Percentiles rank a stretch among this genome's conserved stretches.
Conservation (phyloP, 805 yeast genomes). For the Hermanozyma aechmeae region DNA sequence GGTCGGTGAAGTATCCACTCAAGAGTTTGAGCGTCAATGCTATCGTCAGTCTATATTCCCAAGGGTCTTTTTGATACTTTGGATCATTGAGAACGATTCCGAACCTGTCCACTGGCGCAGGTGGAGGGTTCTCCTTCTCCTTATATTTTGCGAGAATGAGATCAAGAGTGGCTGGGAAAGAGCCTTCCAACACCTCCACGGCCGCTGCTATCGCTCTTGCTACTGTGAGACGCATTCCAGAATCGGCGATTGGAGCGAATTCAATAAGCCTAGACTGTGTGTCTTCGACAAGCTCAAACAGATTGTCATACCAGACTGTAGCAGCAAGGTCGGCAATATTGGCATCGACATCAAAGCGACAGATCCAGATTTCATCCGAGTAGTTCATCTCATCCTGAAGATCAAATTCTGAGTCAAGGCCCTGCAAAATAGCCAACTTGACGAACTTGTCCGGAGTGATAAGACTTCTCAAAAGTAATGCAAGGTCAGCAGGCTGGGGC, state of each 20-base stretch:
- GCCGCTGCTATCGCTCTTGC: conserved; percentile 66
- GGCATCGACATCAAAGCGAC: conserved; percentile 64
- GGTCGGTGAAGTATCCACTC: conserved; percentile 36
- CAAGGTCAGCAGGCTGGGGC: conserved; percentile 47
- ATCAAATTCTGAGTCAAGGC: conserved; percentile 75
- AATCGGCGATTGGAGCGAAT: conserved; percentile 45
- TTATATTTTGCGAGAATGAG: conserved; percentile 47
- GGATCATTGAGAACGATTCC: conserved; percentile 66
- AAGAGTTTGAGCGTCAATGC: conserved; percentile 58
- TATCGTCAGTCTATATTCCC: conserved; percentile 81
- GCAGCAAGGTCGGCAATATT: conserved; percentile 55
- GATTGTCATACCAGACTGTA: conserved; percentile 81
- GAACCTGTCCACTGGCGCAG: conserved; percentile 67
- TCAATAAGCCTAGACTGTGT: conserved; percentile 39
- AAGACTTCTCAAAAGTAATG: conserved; percentile 44
- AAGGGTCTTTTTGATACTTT: conserved; percentile 56
- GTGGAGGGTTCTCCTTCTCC: conserved; percentile 60
- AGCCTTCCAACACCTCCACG: conserved; percentile 19
- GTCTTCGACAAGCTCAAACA: conserved; percentile 35
- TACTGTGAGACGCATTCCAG: conserved; percentile 63
- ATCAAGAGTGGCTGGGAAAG: conserved; percentile 26
- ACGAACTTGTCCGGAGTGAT: conserved; percentile 62
- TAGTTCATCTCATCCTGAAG: conserved; percentile 38
- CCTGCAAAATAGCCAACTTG: conserved; percentile 72
- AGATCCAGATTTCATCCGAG: conserved; percentile 68